These are phyloP conservation scores for Agaricus blazei DNA, from an alignment of 768 basidiomycete genomes.

Conservation along the genomic window DNA sequence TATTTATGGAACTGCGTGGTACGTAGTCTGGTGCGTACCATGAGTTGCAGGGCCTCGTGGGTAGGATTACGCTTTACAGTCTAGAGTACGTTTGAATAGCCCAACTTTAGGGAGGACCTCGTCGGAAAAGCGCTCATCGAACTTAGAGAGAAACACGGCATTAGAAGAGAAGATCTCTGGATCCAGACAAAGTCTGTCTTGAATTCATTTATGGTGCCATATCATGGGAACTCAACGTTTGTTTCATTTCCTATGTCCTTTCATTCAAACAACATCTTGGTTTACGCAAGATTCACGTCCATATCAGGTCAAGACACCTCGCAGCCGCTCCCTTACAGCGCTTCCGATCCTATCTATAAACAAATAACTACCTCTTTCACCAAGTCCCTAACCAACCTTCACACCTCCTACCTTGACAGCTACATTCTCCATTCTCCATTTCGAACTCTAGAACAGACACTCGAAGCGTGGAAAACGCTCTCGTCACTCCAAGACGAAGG, in stretches of 20 bases:
- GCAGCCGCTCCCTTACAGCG: conserved; percentile 73
- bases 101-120: conserved; percentile 57
- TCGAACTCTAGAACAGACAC: conserved; percentile 47
- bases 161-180: conserved; percentile 67
- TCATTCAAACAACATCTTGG: too few species aligned
- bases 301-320: conserved; percentile 65
- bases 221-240: neutral
- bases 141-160: conserved; percentile 49
- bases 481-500: conserved; percentile 60
- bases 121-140: conserved; percentile 69
- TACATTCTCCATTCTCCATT: conserved; percentile 79
- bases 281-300: conserved; percentile 56
- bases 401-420: conserved; percentile 71
- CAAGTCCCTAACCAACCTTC: conserved; percentile 62
- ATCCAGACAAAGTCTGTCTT: conserved; percentile 70
- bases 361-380: conserved; percentile 63
- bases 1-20: conserved; percentile 65
- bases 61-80: neutral
- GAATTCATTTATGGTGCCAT: neutral
- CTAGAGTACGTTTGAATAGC: neutral
- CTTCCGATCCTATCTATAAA: conserved; percentile 39
- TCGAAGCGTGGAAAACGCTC: conserved; percentile 67
- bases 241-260: neutral
- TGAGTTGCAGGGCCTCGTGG: conserved; percentile 23
- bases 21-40: conserved; percentile 1